These are phyloP conservation scores for Saccharomycopsis olivae DNA, from an alignment of 805 yeast genomes.

Conservation along the genomic window DNA sequence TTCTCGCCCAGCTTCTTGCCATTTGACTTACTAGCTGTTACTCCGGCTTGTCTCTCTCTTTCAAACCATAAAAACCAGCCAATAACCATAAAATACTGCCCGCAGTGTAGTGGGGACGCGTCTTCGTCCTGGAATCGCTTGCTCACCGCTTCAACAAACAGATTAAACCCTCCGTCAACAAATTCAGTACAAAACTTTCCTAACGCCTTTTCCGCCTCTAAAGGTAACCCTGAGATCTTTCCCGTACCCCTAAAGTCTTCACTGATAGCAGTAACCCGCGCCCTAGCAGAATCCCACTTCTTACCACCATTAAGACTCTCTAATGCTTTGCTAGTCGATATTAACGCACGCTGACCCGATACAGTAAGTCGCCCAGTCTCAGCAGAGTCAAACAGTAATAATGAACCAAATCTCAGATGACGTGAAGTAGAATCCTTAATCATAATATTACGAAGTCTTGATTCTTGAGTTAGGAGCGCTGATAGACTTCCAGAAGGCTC, in stretches of 20 bases:
- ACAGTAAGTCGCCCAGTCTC: constrained; percentile 51
- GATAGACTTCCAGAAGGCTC: background rate
- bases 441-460: constrained; percentile 37
- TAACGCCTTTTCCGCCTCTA: constrained; percentile 25
- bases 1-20: too few species aligned
- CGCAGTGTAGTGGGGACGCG: constrained; percentile 19
- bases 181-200: constrained; percentile 44
- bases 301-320: constrained; percentile 57
- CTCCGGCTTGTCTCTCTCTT: constrained; percentile 28
- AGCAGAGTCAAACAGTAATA: constrained; percentile 58
- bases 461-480: constrained; percentile 48
- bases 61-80: constrained; percentile 74
- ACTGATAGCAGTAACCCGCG: too few species aligned
- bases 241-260: too few species aligned
- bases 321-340: constrained; percentile 41
- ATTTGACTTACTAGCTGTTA: too few species aligned
- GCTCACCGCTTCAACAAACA: constrained; percentile 44
- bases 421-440: constrained; percentile 50
- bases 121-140: constrained; percentile 17
- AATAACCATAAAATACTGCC: constrained; percentile 21
- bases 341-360: constrained; percentile 61
- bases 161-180: constrained; percentile 66
- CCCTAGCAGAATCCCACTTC: constrained; percentile 43
- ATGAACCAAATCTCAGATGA: constrained; percentile 87
- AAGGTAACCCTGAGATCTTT: too few species aligned